Evolutionary conservation across 805 yeast genomes (phyloP), one percentile per base, ranked within the genome.

Genomic region (Ogataea wickerhamii): DNA sequence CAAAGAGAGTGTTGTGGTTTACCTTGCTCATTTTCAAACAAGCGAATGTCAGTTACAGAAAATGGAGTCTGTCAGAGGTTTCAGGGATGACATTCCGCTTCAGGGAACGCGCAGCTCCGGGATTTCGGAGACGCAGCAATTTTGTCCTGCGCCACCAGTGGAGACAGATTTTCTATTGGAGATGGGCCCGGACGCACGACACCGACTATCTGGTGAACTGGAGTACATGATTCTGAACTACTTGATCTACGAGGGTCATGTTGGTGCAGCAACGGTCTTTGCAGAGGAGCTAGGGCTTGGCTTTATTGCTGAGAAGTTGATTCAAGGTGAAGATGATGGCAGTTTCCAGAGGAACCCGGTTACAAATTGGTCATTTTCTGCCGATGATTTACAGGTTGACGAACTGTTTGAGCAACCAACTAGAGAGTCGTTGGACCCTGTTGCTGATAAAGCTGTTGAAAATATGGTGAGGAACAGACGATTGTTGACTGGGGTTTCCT

Each of bases 201-300:
- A 26, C 17, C 29, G 29, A 7, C 16, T 26, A 11, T 11, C 29
- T 11, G 29, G 29, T 7, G 29, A 26, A 11, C 16, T 26, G 29
- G 29, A 73, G 60, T 65, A 66, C 33, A 56, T 86, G 40, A 70
- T 87, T 10, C 68, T 87, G 56, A 80, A 84, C 63, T 86, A 83
- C 59, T 73, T 87, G 44, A 75, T 87, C 11, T 76, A 78, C 36
- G 89, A 86, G 61, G 94, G 93, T 0, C 82, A 83, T 55, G 80
- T 79, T 42, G 71, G 78, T 11, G 80, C 94, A 0, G 83, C 87
- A 2, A 41, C 64, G 11, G 69, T 71, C 31, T 78, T 85, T 63
- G 73, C 87, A 3, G 64, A 66, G 37, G 93, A 84, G 47, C 59
- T 76, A 4, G 68, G 71, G 17, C 52, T 70, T 3, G 56, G 54